Evolutionary conservation across 2,329 filamentous ascomycete genomes (phyloP), one percentile per base, ranked within the genome.

Genomic region (Penicillium sp.): DNA sequence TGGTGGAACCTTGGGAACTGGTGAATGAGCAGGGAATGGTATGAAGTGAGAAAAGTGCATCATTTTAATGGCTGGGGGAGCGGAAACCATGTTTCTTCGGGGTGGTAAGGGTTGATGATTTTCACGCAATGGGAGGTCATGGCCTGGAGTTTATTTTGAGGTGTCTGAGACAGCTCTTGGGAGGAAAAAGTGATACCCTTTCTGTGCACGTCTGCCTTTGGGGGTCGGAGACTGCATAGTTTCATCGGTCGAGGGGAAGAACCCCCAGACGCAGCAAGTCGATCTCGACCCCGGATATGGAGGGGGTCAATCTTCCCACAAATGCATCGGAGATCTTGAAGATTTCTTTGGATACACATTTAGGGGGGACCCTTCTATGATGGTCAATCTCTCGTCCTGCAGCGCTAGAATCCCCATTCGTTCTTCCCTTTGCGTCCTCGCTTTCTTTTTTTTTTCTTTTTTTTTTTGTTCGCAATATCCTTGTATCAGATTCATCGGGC

Each of bases 161-260:
- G 65, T 74, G 72, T 73, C 69, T 73, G 69, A 69, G 69, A 73
- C 70, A 74, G 62, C 69, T 72, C 71, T 71, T 68, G 68, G 69
- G 68, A 74, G 69, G 69, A 71, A 74, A 75, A 75, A 75, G 70
- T 76, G 74, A 76, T 76, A 76, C 74, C 74, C 74, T 74, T 72
- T 69, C 67, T 71, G 70, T 70, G 69, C 67, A 71, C 70, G 71
- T 75, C 70, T 74, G 70, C 71, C 71, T 72, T 69, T 62, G 57
- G 67, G 70, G 68, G 68, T 70, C 68, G 67, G 69, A 71, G 67
- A 69, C 67, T 72, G 71, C 70, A 70, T 69, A 71, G 70, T 68
- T 73, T 73, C 68, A 69, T 69, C 64, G 69, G 69, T 68, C 68
- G 65, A 69, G 65, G 65, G 67, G 62, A 60, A 63, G 65, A 66